phyloP scores from a whole-genome alignment of 768 basidiomycete species.

The Mycena belliarum region DNA sequence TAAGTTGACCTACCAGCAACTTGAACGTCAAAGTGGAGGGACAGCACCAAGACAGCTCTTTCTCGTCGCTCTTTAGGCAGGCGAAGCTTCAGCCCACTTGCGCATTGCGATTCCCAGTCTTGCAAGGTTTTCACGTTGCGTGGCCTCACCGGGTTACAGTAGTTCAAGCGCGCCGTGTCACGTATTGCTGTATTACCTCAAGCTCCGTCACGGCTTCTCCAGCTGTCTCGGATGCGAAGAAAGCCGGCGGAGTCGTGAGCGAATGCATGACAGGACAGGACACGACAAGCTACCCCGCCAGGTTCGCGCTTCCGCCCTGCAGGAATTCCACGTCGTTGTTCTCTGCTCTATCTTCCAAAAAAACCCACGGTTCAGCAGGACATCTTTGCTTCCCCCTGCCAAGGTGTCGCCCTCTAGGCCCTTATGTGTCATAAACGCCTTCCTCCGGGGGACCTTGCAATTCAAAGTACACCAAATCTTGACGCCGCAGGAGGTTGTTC shows the following conservation, averaged over 20 bases:
- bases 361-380: slow-evolving; percentile 22
- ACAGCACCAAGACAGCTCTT: too few relatives aligned
- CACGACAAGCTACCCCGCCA: slow-evolving; percentile 7
- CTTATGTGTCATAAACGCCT: slow-evolving; percentile 9
- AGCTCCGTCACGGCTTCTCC: slow-evolving; percentile 1
- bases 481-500: not conserved
- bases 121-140: too few relatives aligned
- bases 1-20: too few relatives aligned
- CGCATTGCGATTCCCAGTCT: too few relatives aligned
- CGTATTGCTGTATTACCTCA: not conserved
- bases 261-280: not conserved
- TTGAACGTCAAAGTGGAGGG: too few relatives aligned
- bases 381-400: slow-evolving; percentile 7
- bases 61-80: too few relatives aligned
- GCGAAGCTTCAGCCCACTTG: too few relatives aligned
- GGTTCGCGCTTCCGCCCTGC: slow-evolving; percentile 12
- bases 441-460: not conserved
- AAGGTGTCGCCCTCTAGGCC: slow-evolving; percentile 5
- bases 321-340: slow-evolving; percentile 9
- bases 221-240: slow-evolving; percentile 18
- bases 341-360: slow-evolving; percentile 4
- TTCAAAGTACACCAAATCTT: slow-evolving; percentile 1
- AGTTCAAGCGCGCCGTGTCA: not conserved
- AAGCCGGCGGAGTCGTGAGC: slow-evolving; percentile 4
- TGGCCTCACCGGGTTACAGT: too few relatives aligned